Evolutionary conservation across 2,329 filamentous ascomycete genomes (phyloP).

Genomic region (Plenodomus tracheiphilus): DNA sequence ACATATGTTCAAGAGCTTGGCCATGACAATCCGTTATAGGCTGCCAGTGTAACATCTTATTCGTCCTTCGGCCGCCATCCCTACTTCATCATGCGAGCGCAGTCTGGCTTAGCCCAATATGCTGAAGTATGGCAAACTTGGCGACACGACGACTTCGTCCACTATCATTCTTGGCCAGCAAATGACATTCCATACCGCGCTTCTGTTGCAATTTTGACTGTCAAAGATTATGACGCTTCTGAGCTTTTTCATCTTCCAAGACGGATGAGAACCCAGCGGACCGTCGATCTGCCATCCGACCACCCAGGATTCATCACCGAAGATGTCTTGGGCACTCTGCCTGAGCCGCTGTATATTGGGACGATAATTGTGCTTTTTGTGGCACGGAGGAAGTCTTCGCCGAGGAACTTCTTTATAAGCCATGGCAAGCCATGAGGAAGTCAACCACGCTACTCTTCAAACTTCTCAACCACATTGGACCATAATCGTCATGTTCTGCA

Average conservation of each 20-base stretch:
- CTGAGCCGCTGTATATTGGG: neutral
- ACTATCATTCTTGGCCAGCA: slow-evolving; percentile 5
- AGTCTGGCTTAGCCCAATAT: slow-evolving; percentile 20
- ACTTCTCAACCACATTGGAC: neutral
- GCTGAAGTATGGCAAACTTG: slow-evolving; percentile 21
- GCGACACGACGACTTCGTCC: slow-evolving; percentile 9
- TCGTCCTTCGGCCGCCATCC: slow-evolving; percentile 18
- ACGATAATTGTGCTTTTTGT: neutral
- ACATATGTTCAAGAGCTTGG: slow-evolving; percentile 11
- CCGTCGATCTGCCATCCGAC: slow-evolving; percentile 21
- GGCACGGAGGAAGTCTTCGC: neutral
- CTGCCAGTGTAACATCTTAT: slow-evolving; percentile 7
- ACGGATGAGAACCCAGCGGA: slow-evolving; percentile 18
- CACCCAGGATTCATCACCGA: slow-evolving; percentile 14
- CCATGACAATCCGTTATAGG: neutral
- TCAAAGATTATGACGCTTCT: slow-evolving; percentile 9
- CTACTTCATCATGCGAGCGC: slow-evolving; percentile 11
- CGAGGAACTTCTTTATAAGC: neutral
- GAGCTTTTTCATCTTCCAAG: slow-evolving; percentile 12
- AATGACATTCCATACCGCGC: slow-evolving; percentile 2
- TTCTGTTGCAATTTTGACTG: slow-evolving; percentile 8
- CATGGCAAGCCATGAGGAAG: neutral
- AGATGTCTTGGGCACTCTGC: slow-evolving; percentile 10
- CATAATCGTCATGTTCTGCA: slow-evolving; percentile 23
- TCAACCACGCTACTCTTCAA: neutral